These are phyloP conservation scores for Inga laurina DNA, from an alignment of 306 rosid genomes.

Conservation along the genomic window DNA sequence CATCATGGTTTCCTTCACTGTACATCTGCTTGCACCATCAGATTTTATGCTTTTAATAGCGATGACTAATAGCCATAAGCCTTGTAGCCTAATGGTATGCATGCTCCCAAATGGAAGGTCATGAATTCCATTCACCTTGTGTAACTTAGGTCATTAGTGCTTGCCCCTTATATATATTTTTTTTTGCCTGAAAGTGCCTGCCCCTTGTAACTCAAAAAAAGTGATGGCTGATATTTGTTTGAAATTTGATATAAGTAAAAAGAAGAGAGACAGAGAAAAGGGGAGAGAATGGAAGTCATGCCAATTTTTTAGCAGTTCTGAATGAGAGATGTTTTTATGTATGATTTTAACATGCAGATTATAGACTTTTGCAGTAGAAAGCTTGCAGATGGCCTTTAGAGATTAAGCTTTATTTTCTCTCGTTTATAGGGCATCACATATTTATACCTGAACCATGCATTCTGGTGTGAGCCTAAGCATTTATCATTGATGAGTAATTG, in stretches of 20 bases:
- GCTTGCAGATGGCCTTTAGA: no score
- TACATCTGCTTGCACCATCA: not conserved
- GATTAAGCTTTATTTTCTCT: not conserved
- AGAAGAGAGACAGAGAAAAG: not conserved
- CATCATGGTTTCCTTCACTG: slow-evolving; percentile 7
- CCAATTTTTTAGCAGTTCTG: not conserved
- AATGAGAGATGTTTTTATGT: not conserved
- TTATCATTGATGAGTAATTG: not conserved
- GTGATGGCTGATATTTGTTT: not conserved
- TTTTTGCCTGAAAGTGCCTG: no score
- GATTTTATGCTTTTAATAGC: not conserved
- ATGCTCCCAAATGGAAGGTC: no score
- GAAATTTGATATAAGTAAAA: not conserved
- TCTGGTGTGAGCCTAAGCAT: not conserved
- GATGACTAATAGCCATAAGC: no score
- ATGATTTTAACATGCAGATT: not conserved
- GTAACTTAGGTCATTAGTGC: no score
- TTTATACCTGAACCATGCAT: not conserved
- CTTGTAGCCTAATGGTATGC: no score
- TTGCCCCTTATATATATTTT: no score
- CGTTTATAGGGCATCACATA: not conserved
- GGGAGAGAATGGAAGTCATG: not conserved
- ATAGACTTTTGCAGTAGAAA: not conserved
- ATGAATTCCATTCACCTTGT: no score
- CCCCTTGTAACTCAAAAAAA: not conserved